A percentile compares a stretch with the other conserved stretches of the same genome.
Evolutionary conservation across 495 filamentous ascomycete species (phyloP).

Genomic region (Pseudevernia furfuracea): DNA sequence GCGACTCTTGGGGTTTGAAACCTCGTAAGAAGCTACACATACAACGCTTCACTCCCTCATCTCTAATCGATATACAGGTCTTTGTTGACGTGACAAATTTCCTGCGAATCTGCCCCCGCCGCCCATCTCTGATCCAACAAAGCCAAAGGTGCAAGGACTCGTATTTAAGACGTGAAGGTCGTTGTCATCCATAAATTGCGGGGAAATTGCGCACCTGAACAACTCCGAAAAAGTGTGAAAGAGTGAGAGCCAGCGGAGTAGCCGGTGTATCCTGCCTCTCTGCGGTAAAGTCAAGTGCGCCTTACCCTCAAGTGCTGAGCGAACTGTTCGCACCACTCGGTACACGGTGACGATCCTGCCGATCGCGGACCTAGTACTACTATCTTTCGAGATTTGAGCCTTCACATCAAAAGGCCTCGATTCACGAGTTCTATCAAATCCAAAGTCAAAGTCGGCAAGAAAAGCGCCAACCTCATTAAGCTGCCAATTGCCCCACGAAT

Average conservation of each 20-base stretch:
- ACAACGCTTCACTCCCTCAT: constrained; percentile 1
- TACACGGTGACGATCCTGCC: constrained; percentile 24
- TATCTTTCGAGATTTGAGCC: constrained; percentile 10
- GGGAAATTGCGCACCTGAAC: constrained; percentile 9
- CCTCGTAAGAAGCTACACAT: neutral
- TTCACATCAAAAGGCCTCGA: neutral
- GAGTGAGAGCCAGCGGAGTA: constrained; percentile 14
- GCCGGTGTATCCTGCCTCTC: constrained; percentile 10
- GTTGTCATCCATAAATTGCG: constrained; percentile 12
- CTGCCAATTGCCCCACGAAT: constrained; percentile 27
- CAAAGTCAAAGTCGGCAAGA: constrained; percentile 15
- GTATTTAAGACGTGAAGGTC: neutral
- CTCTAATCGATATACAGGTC: neutral
- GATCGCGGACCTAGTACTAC: constrained; percentile 21
- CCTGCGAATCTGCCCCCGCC: neutral
- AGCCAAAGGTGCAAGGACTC: neutral
- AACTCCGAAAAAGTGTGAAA: neutral
- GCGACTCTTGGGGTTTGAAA: neutral
- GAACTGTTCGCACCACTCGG: constrained; percentile 7
- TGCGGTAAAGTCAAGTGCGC: constrained; percentile 14
- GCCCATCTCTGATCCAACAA: neutral
- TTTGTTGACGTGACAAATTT: neutral
- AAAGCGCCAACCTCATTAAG: constrained; percentile 12
- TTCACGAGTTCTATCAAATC: neutral
- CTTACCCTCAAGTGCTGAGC: constrained; percentile 17